Conservation (phyloP, 2,329 filamentous ascomycete genomes). For the Fusarium sp. region DNA sequence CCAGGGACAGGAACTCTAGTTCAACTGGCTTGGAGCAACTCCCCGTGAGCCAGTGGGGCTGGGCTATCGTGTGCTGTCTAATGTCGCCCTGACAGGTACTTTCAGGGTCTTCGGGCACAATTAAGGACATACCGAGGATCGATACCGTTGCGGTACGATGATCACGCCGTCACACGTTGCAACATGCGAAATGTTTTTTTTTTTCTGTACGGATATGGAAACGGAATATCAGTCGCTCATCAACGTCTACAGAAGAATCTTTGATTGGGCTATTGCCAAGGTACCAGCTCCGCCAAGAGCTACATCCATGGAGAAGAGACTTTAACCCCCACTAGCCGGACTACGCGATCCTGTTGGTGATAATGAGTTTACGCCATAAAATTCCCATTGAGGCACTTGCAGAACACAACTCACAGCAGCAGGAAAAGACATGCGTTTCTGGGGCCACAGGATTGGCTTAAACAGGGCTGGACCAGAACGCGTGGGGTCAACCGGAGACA, state of each 20-base stretch:
- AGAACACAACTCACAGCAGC: conserved; percentile 26
- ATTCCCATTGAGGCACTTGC: conserved; percentile 29
- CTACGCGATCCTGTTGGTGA: conserved; percentile 36
- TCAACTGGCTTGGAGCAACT: conserved; percentile 35
- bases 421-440: conserved; percentile 20
- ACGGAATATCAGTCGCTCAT: conserved; percentile 27
- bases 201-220: neutral
- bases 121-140: conserved; percentile 15
- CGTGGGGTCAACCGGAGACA: conserved; percentile 37
- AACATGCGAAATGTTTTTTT: neutral
- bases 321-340: conserved; percentile 25
- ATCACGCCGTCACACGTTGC: conserved; percentile 12
- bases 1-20: conserved; percentile 9
- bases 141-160: conserved; percentile 14
- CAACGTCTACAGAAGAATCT: conserved; percentile 18
- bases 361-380: conserved; percentile 38
- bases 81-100: conserved; percentile 24
- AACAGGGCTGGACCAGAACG: conserved; percentile 14
- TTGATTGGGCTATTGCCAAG: conserved; percentile 23
- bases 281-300: conserved; percentile 17
- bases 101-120: conserved; percentile 15
- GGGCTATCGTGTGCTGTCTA: conserved; percentile 35
- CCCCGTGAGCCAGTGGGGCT: conserved; percentile 42
- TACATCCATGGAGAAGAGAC: conserved; percentile 25
- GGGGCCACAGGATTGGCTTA: conserved; percentile 29